These are phyloP conservation scores for Camelina hispida DNA, from an alignment of 345 rosid genomes.

Conservation along the genomic window DNA sequence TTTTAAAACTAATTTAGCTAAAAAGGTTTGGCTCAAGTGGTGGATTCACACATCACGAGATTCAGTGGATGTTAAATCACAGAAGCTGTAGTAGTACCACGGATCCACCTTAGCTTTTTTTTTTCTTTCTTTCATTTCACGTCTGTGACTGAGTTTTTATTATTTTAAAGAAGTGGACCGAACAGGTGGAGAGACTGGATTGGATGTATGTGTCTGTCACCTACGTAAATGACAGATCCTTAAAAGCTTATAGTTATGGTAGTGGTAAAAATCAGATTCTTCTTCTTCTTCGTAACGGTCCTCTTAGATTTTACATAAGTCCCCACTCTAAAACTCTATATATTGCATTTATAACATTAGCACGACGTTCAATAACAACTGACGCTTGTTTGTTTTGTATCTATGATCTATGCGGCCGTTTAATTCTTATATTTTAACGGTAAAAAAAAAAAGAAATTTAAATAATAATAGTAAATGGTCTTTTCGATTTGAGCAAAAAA, in stretches of 20 bases:
- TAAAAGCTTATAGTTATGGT: constrained; percentile 20
- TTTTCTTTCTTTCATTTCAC: constrained; percentile 18
- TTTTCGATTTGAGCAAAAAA: too few species aligned
- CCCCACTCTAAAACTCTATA: constrained; percentile 20
- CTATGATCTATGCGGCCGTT: constrained; percentile 23
- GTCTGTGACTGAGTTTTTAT: constrained; percentile 38
- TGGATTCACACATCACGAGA: constrained; percentile 46
- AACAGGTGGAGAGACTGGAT: constrained; percentile 18
- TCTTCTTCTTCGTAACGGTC: constrained; percentile 37
- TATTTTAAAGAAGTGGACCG: constrained; percentile 3
- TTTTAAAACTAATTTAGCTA: background rate
- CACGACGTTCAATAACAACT: constrained; percentile 20
- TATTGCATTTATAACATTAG: constrained; percentile 19
- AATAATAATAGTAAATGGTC: too few species aligned
- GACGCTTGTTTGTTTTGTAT: constrained; percentile 14
- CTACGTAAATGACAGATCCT: constrained; percentile 42
- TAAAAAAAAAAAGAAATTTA: background rate
- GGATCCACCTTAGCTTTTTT: constrained; percentile 34
- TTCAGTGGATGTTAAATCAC: constrained; percentile 35
- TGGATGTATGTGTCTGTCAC: constrained; percentile 35
- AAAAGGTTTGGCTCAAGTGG: constrained; percentile 15
- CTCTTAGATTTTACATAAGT: constrained; percentile 25
- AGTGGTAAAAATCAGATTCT: constrained; percentile 15
- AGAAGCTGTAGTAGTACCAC: constrained; percentile 41
- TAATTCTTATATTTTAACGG: constrained; percentile 3